Conservation (phyloP, 306 rosid genomes). For the Astragalus glycyphyllos region DNA sequence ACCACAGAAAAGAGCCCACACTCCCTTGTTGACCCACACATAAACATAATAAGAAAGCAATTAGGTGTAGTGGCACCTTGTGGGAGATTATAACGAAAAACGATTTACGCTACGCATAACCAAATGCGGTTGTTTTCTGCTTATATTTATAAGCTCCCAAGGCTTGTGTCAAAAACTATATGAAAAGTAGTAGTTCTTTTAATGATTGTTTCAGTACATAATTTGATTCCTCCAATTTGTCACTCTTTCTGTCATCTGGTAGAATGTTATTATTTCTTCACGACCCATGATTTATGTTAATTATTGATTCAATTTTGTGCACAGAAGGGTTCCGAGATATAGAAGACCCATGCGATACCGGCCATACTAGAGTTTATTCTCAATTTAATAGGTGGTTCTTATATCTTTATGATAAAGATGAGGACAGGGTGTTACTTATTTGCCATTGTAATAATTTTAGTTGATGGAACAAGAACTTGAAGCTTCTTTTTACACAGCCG, state of each 20-base stretch:
- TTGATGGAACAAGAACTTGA: conserved; percentile 41
- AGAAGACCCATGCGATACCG: conserved; percentile 92
- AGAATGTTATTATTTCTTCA: conserved; percentile 6
- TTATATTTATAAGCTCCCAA: too few species aligned
- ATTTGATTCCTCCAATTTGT: conserved; percentile 15
- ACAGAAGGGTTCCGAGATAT: conserved; percentile 95
- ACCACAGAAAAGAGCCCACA: too few species aligned
- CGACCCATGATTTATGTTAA: background rate
- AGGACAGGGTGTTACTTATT: conserved; percentile 39
- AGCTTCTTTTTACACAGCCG: conserved; percentile 29
- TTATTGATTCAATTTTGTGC: conserved; percentile 33
- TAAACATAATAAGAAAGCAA: background rate
- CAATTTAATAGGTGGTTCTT: conserved; percentile 48
- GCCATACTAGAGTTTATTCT: conserved; percentile 67
- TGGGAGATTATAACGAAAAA: background rate
- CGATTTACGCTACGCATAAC: background rate
- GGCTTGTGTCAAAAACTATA: background rate
- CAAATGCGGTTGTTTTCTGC: too few species aligned
- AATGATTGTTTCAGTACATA: too few species aligned
- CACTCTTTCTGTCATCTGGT: conserved; percentile 18
- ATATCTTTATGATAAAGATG: conserved; percentile 35
- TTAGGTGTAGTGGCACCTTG: too few species aligned
- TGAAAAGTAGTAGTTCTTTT: background rate
- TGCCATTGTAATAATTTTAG: conserved; percentile 49
- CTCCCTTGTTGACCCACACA: background rate